These are phyloP conservation scores for Fusarium equiseti DNA, from an alignment of 2,329 filamentous ascomycete genomes.

Conservation along the genomic window DNA sequence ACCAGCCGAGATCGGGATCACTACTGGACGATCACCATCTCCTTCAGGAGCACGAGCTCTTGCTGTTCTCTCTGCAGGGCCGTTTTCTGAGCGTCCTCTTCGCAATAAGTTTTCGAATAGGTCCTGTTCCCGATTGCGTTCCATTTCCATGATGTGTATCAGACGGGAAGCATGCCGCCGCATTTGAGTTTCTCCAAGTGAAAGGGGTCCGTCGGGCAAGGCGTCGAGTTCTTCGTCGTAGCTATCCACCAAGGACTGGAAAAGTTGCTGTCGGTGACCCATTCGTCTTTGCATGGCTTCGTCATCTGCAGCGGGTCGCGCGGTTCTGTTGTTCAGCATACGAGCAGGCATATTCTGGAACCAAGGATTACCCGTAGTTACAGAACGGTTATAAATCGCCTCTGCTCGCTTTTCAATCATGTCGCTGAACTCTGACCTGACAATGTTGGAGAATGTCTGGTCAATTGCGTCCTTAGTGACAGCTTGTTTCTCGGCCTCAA, in stretches of 20 bases:
- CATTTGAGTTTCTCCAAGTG: no score
- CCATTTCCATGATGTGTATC: no score
- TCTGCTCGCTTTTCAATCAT: slow-evolving; percentile 9
- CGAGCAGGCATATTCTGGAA: not conserved
- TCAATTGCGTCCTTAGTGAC: not conserved
- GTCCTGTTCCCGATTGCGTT: no score
- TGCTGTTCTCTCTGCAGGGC: not conserved
- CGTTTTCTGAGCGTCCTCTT: not conserved
- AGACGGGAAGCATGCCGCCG: fast-evolving
- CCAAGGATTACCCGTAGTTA: not conserved
- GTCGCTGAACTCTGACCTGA: slow-evolving; percentile 16
- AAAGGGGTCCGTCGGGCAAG: no score
- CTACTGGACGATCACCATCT: no score
- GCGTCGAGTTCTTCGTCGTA: no score
- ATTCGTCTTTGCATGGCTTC: no score
- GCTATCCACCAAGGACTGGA: no score
- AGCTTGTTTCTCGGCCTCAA: not conserved
- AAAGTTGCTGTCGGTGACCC: no score
- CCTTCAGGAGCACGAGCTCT: not conserved
- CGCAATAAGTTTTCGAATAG: not conserved
- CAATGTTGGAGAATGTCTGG: not conserved
- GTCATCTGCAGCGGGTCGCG: no score
- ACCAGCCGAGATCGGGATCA: no score
- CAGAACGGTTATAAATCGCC: not conserved
- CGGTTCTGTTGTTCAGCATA: not conserved